phyloP scores from a whole-genome alignment of 1,139 yeast species.

The Waltiozyma sp. region DNA sequence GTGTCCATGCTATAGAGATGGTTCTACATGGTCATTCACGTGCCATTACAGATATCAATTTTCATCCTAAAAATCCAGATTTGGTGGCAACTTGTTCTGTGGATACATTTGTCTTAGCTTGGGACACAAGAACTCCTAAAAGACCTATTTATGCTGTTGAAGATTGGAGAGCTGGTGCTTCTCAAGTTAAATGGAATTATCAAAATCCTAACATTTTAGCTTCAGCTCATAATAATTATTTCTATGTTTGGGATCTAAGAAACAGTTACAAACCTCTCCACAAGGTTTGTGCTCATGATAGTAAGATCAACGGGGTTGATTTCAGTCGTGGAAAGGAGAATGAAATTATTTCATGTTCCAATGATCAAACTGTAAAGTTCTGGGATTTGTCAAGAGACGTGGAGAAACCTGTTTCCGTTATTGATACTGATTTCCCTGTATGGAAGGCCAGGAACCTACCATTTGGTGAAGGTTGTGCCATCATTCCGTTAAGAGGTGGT shows the following conservation, averaged over 20 bases:
- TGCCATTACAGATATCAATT: conserved; percentile 92
- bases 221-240: conserved; percentile 70
- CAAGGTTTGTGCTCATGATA: conserved; percentile 59
- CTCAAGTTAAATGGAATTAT: conserved; percentile 91
- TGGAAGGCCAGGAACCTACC: conserved; percentile 84
- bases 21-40: conserved; percentile 83
- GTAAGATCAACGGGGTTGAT: conserved; percentile 84
- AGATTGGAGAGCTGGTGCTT: conserved; percentile 91
- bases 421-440: conserved; percentile 72
- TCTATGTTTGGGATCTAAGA: conserved; percentile 81
- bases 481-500: conserved; percentile 89
- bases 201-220: conserved; percentile 69
- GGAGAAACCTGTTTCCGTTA: conserved; percentile 42
- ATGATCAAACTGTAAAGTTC: conserved; percentile 75
- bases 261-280: conserved; percentile 70
- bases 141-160: conserved; percentile 71
- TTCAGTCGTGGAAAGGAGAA: conserved; percentile 53
- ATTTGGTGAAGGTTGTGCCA: conserved; percentile 82
- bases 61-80: conserved; percentile 82
- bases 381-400: conserved; percentile 54
- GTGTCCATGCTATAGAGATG: conserved; percentile 70
- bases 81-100: conserved; percentile 88
- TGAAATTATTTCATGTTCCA: conserved; percentile 68
- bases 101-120: conserved; percentile 74
- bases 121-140: conserved; percentile 82